Evolutionary conservation across 1,284 basidiomycete species (phyloP), one percentile per base, ranked within the genome.

Genomic region (Papiliotrema flavescens): DNA sequence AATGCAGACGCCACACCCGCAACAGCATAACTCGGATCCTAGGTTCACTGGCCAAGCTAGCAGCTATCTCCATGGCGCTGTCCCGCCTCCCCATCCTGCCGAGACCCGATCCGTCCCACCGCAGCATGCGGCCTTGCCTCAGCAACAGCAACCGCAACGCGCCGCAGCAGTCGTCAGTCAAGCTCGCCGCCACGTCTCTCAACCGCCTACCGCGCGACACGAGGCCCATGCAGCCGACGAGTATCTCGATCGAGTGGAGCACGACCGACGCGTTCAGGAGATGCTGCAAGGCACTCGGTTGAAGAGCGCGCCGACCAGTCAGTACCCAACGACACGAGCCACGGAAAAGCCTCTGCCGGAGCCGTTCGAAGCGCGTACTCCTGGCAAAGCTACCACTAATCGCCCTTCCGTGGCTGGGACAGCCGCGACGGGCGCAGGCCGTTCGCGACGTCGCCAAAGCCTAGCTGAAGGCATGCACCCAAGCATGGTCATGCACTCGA

Each of bases 241-340:
- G 3, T 73, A 71, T 39, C 63, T 75, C 0, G 73, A 72, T 14
- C 54, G 67, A 19, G 60, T 70, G 0, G 69, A 72, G 11, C 59
- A 70, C 46, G 69, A 73, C 51, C 64, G 66, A 0, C 40, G 54
- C n/a, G 19, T 74, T 32, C 63, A 73, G 52, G 43, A 51, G 11
- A 64, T 74, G 63, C 64, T 73, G 19, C 28, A 41, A 19, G 66
- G 66, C 2, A 64, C 66, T 4, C 63, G 54, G 13, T 48, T 54
- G 11, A 65, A 60, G 47, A 65, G 66, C 11, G 49, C 70, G 11
- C 67, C 65, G 42, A 61, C 66, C 6, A 56, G 57, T 1, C 52
- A 47, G n/a, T 52, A 34, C 22, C 37, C 36, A n/a, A 6, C 23
- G n/a, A 8, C 51, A 28, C 42, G 39, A 4, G 36, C 3, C 8